Percentiles rank a stretch among this genome's conserved stretches.
Conservation (phyloP, 305 asterid genomes). For the Ajuga reptans region DNA sequence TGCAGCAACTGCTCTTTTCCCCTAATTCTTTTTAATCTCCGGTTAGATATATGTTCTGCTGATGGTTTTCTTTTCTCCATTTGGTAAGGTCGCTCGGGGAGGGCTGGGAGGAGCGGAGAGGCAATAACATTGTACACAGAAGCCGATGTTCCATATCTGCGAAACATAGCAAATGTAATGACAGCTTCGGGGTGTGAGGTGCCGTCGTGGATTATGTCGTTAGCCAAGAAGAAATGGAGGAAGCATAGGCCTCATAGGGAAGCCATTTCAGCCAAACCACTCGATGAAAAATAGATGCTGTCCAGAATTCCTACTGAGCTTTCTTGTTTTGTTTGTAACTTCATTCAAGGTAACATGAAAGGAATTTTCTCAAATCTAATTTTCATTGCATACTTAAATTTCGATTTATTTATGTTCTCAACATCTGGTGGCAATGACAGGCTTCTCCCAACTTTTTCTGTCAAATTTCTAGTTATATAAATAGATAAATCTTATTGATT, state of each 20-base stretch:
- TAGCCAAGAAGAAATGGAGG: constrained; percentile 74
- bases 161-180: constrained; percentile 77
- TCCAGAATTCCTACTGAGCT: not conserved
- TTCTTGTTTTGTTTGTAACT: not conserved
- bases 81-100: constrained; percentile 63
- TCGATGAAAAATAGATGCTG: not conserved
- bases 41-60: not conserved
- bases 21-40: not conserved
- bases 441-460: too few relatives aligned
- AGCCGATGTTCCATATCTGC: constrained; percentile 57
- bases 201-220: constrained; percentile 58
- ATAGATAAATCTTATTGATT: too few relatives aligned
- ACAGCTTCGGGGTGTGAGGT: constrained; percentile 79
- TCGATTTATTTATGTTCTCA: too few relatives aligned
- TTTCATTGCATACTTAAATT: not conserved
- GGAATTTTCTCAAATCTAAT: not conserved
- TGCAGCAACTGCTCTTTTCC: not conserved
- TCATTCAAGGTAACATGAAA: not conserved
- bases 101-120: constrained; percentile 92
- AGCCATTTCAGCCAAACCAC: constrained; percentile 37
- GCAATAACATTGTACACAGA: constrained; percentile 79
- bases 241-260: constrained; percentile 79
- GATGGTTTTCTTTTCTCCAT: not conserved
- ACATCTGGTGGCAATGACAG: too few relatives aligned
- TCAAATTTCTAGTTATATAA: too few relatives aligned